Percentiles rank a stretch among this genome's conserved stretches.
phyloP scores from a whole-genome alignment of 306 rosid genomes.

The Dryas drummondii region DNA sequence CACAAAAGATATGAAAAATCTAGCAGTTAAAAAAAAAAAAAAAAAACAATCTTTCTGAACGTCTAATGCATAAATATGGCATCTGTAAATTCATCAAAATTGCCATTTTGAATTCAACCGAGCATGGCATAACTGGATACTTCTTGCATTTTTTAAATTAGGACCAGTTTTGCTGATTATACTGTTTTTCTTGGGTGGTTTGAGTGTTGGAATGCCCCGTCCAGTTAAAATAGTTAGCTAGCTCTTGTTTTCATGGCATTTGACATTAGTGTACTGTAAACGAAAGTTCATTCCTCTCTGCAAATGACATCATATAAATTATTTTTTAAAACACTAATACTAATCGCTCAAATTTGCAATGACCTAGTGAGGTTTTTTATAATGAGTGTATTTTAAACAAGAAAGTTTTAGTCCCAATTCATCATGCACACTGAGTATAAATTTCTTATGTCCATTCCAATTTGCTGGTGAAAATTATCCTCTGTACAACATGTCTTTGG shows the following conservation, averaged over 20 bases:
- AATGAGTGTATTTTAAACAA: neutral
- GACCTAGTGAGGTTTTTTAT: neutral
- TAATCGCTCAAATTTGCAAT: too few species aligned
- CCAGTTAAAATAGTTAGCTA: neutral
- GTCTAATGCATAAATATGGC: neutral
- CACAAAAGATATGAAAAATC: neutral
- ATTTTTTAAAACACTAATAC: too few species aligned
- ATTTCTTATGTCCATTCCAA: neutral
- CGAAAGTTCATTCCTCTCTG: neutral
- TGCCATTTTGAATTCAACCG: neutral
- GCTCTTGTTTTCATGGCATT: conserved; percentile 1
- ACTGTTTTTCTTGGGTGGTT: neutral
- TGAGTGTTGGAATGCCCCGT: neutral
- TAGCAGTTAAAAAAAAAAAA: neutral
- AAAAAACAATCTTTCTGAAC: neutral
- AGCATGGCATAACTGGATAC: neutral
- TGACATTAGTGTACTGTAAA: neutral
- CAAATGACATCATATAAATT: neutral
- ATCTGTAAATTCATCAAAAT: neutral
- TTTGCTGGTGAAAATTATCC: neutral
- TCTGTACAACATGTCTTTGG: neutral
- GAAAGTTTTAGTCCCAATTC: neutral
- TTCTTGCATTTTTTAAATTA: neutral
- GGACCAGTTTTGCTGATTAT: neutral
- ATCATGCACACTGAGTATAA: neutral